Percentiles rank a stretch among this genome's conserved stretches.
Conservation (phyloP, 306 rosid genomes). For the Pachyrhizus erosus region DNA sequence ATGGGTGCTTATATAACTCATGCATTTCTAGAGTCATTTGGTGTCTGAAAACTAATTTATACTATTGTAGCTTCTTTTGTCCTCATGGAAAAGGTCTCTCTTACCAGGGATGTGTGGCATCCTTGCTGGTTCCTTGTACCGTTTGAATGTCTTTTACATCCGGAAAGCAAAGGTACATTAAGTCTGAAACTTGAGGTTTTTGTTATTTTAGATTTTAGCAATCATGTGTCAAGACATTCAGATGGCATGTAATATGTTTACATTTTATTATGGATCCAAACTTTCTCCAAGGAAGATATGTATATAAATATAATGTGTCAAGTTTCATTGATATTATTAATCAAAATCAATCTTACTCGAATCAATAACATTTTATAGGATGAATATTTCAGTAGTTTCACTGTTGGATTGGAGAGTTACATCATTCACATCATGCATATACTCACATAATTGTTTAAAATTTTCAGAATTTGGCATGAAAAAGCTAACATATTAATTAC, state of each 20-base stretch:
- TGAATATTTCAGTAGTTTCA: background rate
- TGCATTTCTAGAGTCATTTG: slow-evolving; percentile 28
- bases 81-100: slow-evolving; percentile 92
- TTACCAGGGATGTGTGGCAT: slow-evolving; percentile 95
- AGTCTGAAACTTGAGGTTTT: slow-evolving; percentile 13
- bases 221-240: slow-evolving; percentile 5
- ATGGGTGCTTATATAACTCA: slow-evolving; percentile 15
- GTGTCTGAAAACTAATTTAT: slow-evolving; percentile 41
- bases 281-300: background rate
- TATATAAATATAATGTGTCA: background rate
- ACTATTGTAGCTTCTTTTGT: slow-evolving; percentile 82
- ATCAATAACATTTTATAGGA: background rate
- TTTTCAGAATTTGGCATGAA: background rate
- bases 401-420: slow-evolving; percentile 5
- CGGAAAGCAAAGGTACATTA: slow-evolving; percentile 88
- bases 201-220: slow-evolving; percentile 20
- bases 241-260: slow-evolving; percentile 1
- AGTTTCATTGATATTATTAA: slow-evolving; percentile 21
- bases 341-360: slow-evolving; percentile 16
- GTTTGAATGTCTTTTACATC: slow-evolving; percentile 78
- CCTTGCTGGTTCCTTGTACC: slow-evolving; percentile 89
- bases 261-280: slow-evolving; percentile 6
- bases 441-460: background rate
- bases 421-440: background rate
- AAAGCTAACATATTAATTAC: background rate